Conservation (phyloP, 495 filamentous ascomycete genomes). For the Neurospora africana region DNA sequence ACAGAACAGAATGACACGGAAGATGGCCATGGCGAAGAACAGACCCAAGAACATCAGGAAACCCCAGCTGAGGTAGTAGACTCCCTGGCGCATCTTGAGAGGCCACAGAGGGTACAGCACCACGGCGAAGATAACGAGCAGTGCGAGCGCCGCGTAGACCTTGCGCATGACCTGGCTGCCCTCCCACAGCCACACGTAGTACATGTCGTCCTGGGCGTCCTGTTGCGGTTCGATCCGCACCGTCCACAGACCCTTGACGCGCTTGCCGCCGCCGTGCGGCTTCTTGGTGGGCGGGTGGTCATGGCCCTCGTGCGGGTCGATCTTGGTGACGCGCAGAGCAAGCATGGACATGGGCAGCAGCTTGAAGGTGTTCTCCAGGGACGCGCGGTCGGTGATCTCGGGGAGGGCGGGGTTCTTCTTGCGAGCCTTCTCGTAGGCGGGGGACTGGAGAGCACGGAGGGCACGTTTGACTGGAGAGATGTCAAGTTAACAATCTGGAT, state of each 20-base stretch:
- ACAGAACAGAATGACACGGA: constrained; percentile 90
- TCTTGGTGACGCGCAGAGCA: constrained; percentile 79
- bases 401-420: constrained; percentile 86
- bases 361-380: constrained; percentile 88
- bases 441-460: constrained; percentile 81
- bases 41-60: constrained; percentile 84
- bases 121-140: constrained; percentile 70
- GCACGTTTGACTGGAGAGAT: constrained; percentile 77
- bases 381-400: constrained; percentile 71
- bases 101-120: constrained; percentile 98
- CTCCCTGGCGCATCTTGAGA: constrained; percentile 75
- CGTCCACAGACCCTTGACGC: constrained; percentile 91
- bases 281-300: constrained; percentile 50
- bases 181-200: constrained; percentile 97
- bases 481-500: not conserved
- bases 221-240: constrained; percentile 96
- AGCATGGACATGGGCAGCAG: constrained; percentile 92
- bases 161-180: constrained; percentile 89
- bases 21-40: constrained; percentile 97
- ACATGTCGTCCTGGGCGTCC: constrained; percentile 77
- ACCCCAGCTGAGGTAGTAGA: constrained; percentile 95
- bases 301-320: constrained; percentile 66
- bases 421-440: constrained; percentile 75
- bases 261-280: constrained; percentile 45
- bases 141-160: constrained; percentile 72